These are phyloP conservation scores for Striga asiatica DNA, from an alignment of 257 asterid genomes.

Conservation along the genomic window DNA sequence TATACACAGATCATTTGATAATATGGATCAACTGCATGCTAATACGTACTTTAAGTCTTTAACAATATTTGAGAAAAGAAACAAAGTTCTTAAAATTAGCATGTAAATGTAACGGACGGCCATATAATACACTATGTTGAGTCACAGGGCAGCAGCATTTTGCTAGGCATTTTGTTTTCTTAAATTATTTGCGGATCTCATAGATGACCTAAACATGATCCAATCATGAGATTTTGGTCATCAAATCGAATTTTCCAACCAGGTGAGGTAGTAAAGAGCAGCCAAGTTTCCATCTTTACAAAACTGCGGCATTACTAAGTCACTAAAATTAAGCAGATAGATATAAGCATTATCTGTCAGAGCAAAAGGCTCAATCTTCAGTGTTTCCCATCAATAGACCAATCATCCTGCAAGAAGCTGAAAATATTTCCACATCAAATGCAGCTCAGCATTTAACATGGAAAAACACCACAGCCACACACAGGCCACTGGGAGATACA, in stretches of 20 bases:
- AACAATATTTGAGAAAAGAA: neutral
- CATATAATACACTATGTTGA: neutral
- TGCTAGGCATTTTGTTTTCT: neutral
- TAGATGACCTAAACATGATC: neutral
- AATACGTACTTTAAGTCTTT: neutral
- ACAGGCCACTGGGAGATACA: neutral
- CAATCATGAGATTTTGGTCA: neutral
- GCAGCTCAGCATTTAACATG: neutral
- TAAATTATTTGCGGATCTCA: neutral
- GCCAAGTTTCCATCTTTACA: slow-evolving; percentile 4
- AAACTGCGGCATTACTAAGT: neutral
- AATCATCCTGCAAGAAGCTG: neutral
- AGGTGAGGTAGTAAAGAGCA: neutral
- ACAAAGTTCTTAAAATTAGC: neutral
- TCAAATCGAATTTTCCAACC: neutral
- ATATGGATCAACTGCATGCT: neutral
- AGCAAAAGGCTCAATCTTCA: neutral
- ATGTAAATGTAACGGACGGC: neutral
- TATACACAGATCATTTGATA: neutral
- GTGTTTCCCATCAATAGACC: neutral
- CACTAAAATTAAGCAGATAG: neutral
- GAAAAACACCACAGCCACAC: neutral
- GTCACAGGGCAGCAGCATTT: neutral
- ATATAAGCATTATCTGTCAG: neutral
- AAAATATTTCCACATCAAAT: neutral